Base-by-base conservation (phyloP, 2,329 filamentous ascomycete species). In the Nemania serpens region DNA sequence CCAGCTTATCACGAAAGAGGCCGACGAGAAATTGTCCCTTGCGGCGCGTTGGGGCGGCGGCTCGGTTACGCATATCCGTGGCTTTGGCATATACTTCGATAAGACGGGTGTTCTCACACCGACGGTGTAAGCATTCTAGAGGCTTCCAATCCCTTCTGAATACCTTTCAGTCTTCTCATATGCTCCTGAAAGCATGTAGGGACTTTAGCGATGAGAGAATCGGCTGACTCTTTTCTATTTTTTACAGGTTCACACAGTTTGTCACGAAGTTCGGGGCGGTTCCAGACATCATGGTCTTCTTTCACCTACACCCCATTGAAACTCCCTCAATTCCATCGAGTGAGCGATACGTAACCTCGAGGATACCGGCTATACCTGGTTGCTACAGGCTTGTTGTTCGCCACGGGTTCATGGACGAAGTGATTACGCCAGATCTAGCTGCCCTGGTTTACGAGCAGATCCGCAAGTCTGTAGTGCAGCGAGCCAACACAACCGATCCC, bases 21-120 rank as follows among this genome's bases (percentile, higher is more conserved):
- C 51, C 1, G 70, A 73, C 1, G 71, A 70, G 6, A 64, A 67
- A 20, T 59, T 77, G 1, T 66, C 68, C 5, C 70, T 81, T 5
- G 69, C 73, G 0, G 70, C 73, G 2, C 73, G 75, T 34, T 81
- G 75, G 73, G 79, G 80, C 46, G 76, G 78, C 42, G 77, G 78
- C 2, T 66, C 72, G 13, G 67, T 81, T 9, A 81, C 78, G 29
- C 77, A 76, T 0, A 83, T 85, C 54, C 79, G 78, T 58, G 90
- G 81, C 29, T 81, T 85, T 6, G 90, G 88, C 1, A 86, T 93
- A 56, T 93, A 91, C 77, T 92, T 93, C 72, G 90, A 93, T 76
- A 93, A 93, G 75, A 81, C 84, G 1, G 89, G 90, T 45, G 82
- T 85, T 39, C 82, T 82, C 5, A 85, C 84, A 0, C 89, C 88